Evolutionary conservation across 2,329 filamentous ascomycete genomes (phyloP).

Genomic region (Sporothrix schenckii): DNA sequence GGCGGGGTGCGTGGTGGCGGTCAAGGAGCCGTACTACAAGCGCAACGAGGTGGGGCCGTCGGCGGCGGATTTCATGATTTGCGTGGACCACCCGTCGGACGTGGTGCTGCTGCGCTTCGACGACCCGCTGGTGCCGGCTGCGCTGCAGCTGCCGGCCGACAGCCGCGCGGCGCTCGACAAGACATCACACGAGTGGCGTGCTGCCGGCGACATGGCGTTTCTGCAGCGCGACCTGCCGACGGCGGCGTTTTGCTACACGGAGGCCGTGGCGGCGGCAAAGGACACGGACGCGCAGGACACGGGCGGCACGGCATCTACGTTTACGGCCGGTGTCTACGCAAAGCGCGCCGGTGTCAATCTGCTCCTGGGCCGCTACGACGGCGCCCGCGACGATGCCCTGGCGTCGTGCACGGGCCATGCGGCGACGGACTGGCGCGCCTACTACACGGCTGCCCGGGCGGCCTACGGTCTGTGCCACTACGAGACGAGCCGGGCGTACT

Average conservation of each 20-base stretch:
- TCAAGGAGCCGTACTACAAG: constrained; percentile 48
- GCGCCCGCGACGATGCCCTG: constrained; percentile 43
- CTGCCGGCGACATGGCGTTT: constrained; percentile 31
- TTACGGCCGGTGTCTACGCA: constrained; percentile 38
- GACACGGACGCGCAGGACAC: constrained; percentile 32
- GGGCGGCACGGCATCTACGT: constrained; percentile 24
- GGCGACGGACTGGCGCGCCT: constrained; percentile 42
- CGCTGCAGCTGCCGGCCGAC: constrained; percentile 36
- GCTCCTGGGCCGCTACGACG: constrained; percentile 43
- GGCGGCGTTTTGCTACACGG: constrained; percentile 41
- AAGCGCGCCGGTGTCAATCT: constrained; percentile 44
- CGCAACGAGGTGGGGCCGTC: constrained; percentile 39
- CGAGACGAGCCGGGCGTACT: constrained; percentile 20
- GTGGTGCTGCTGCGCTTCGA: constrained; percentile 41
- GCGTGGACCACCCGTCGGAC: constrained; percentile 45
- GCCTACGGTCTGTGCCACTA: constrained; percentile 45
- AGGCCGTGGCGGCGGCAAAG: constrained; percentile 37
- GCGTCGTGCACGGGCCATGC: constrained; percentile 37
- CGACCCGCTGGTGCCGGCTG: constrained; percentile 42
- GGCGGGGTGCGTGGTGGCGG: constrained; percentile 39
- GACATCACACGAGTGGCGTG: constrained; percentile 36
- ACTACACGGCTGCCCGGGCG: constrained; percentile 44
- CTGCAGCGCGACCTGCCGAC: constrained; percentile 22
- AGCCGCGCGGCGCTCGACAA: constrained; percentile 31
- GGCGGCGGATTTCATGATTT: constrained; percentile 42